phyloP scores from a whole-genome alignment of 2,329 filamentous ascomycete species.

The Fusarium piperis region DNA sequence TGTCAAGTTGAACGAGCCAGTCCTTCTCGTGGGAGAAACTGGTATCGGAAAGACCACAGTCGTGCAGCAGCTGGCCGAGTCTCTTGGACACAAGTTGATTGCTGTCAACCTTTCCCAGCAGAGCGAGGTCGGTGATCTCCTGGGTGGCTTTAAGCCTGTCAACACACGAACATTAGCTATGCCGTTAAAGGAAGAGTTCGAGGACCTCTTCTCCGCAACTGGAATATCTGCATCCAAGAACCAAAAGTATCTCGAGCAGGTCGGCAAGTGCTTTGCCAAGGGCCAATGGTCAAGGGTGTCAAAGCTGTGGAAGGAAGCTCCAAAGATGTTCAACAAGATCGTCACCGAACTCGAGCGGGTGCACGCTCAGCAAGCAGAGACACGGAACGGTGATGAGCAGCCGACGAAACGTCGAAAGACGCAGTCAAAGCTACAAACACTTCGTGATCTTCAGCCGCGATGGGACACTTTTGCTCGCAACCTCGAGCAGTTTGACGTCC shows the following conservation, averaged over 20 bases:
- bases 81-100: conserved; percentile 85
- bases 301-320: conserved; percentile 87
- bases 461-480: conserved; percentile 85
- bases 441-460: conserved; percentile 67
- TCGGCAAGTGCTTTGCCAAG: conserved; percentile 81
- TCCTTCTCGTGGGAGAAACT: conserved; percentile 96
- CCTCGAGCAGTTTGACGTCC: conserved; percentile 81
- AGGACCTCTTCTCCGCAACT: conserved; percentile 85
- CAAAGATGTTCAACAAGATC: conserved; percentile 84
- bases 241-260: conserved; percentile 82
- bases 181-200: conserved; percentile 92
- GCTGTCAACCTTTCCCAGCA: conserved; percentile 98
- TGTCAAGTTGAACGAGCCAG: conserved; percentile 84
- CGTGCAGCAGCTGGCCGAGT: conserved; percentile 88
- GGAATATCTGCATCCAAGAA: conserved; percentile 89
- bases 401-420: conserved; percentile 77
- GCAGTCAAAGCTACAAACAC: conserved; percentile 72
- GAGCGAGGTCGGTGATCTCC: conserved; percentile 93
- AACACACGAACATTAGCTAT: conserved; percentile 88
- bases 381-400: conserved; percentile 54
- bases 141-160: conserved; percentile 96
- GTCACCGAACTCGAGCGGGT: conserved; percentile 63
- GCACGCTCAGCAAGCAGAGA: conserved; percentile 51
- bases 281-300: conserved; percentile 89
- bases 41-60: conserved; percentile 98